A percentile compares a stretch with the other conserved stretches of the same genome.
These are phyloP conservation scores for Pythium utonaiense DNA, from an alignment of 352 stramenopile genomes.

Conservation along the genomic window DNA sequence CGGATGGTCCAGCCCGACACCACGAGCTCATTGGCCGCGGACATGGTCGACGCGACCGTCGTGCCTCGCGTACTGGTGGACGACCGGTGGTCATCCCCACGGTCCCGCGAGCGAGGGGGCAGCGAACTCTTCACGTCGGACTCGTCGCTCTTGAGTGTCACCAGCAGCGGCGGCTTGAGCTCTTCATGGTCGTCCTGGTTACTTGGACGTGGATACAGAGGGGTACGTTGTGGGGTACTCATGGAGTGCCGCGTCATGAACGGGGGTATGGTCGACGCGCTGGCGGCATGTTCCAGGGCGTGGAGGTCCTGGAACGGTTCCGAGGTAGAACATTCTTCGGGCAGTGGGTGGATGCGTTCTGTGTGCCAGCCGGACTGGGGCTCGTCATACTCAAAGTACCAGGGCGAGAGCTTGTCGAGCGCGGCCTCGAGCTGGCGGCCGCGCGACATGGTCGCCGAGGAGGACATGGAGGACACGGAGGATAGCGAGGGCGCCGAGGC, in stretches of 20 bases:
- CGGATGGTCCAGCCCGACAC: slow-evolving; percentile 69
- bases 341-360: slow-evolving; percentile 15
- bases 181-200: slow-evolving; percentile 21
- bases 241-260: background rate
- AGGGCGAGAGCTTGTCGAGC: slow-evolving; percentile 60
- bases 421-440: slow-evolving; percentile 63
- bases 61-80: slow-evolving; percentile 14
- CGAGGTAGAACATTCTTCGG: slow-evolving; percentile 14
- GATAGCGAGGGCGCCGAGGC: background rate
- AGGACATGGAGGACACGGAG: slow-evolving; percentile 1
- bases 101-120: slow-evolving; percentile 8
- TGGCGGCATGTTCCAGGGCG: background rate
- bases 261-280: background rate
- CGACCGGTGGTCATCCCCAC: slow-evolving; percentile 16
- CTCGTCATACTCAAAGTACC: slow-evolving; percentile 53
- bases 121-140: slow-evolving; percentile 1
- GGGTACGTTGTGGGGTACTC: background rate
- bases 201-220: background rate
- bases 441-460: slow-evolving; percentile 30
- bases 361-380: slow-evolving; percentile 24
- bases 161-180: slow-evolving; percentile 8
- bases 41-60: slow-evolving; percentile 12
- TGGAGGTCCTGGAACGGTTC: background rate
- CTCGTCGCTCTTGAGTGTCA: slow-evolving; percentile 5
- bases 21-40: slow-evolving; percentile 49